phyloP scores from a whole-genome alignment of 371 early-diverging fungal genomes.

The Mucor racemosus region DNA sequence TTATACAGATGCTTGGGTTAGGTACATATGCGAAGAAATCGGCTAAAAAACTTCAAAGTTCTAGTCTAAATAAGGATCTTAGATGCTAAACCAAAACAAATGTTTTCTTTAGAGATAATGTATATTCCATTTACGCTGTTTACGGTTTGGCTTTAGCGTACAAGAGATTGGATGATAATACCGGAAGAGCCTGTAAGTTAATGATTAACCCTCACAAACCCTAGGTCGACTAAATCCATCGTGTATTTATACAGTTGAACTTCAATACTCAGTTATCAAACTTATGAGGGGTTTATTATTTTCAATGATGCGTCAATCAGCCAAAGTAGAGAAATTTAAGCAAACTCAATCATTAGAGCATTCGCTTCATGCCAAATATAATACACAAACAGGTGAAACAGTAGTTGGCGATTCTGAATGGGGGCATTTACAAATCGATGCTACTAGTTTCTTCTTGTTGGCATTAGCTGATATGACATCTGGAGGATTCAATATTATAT shows the following conservation, averaged over 20 bases:
- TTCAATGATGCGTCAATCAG: constrained; percentile 87
- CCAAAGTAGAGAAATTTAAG: constrained; percentile 85
- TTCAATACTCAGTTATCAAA: constrained; percentile 86
- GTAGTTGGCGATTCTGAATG: constrained; percentile 89
- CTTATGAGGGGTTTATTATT: constrained; percentile 78
- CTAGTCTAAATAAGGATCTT: not conserved
- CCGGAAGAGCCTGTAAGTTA: constrained; percentile 79
- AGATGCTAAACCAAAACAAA: constrained; percentile 9
- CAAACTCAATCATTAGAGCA: constrained; percentile 73
- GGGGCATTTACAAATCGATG: constrained; percentile 86
- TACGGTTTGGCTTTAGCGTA: constrained; percentile 89
- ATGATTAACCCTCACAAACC: not conserved
- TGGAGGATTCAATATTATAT: constrained; percentile 77
- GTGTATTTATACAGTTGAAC: constrained; percentile 61
- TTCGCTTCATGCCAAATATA: constrained; percentile 89
- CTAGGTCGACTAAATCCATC: not conserved
- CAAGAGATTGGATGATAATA: constrained; percentile 81
- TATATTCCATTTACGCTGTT: constrained; percentile 90
- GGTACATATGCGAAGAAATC: constrained; percentile 32
- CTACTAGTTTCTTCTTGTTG: constrained; percentile 83
- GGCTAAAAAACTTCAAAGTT: not conserved
- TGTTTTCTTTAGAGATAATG: constrained; percentile 74
- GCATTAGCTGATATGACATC: constrained; percentile 89
- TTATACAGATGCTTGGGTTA: constrained; percentile 91
- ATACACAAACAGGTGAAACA: constrained; percentile 82